phyloP scores from a whole-genome alignment of 805 yeast genomes.

The Cyberlindnera misumaiensis region DNA sequence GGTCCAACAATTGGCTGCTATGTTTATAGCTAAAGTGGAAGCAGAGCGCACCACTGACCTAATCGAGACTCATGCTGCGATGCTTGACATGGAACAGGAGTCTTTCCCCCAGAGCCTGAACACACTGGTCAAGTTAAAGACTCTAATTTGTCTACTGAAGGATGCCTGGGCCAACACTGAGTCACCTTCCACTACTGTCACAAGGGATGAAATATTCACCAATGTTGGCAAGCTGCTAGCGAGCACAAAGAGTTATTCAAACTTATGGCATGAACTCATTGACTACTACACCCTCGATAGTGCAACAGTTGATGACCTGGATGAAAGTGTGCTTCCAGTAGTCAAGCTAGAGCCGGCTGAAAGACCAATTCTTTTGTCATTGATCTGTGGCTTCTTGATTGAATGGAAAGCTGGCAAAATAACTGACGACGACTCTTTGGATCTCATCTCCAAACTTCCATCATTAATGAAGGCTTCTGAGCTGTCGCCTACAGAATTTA shows the following conservation, averaged over 20 bases:
- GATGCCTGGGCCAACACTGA: constrained; percentile 21
- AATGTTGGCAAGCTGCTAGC: constrained; percentile 29
- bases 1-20: constrained; percentile 42
- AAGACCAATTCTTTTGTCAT: constrained; percentile 27
- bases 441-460: constrained; percentile 8
- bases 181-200: neutral
- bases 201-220: constrained; percentile 12
- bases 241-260: constrained; percentile 7
- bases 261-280: constrained; percentile 27
- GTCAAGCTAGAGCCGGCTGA: constrained; percentile 24
- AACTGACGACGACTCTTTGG: constrained; percentile 1
- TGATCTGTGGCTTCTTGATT: constrained; percentile 34
- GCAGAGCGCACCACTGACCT: constrained; percentile 31
- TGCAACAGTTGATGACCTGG: constrained; percentile 27
- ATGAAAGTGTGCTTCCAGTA: constrained; percentile 26
- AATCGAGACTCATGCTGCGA: constrained; percentile 28
- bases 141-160: constrained; percentile 22
- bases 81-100: constrained; percentile 23
- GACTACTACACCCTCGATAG: constrained; percentile 39
- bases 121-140: constrained; percentile 24
- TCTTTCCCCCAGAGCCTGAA: constrained; percentile 23
- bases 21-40: constrained; percentile 42
- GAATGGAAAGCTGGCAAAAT: constrained; percentile 3
- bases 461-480: constrained; percentile 13
- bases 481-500: constrained; percentile 7